Evolutionary conservation across 2,329 filamentous ascomycete species (phyloP).

Genomic region (Pseudocercospora eumusae): DNA sequence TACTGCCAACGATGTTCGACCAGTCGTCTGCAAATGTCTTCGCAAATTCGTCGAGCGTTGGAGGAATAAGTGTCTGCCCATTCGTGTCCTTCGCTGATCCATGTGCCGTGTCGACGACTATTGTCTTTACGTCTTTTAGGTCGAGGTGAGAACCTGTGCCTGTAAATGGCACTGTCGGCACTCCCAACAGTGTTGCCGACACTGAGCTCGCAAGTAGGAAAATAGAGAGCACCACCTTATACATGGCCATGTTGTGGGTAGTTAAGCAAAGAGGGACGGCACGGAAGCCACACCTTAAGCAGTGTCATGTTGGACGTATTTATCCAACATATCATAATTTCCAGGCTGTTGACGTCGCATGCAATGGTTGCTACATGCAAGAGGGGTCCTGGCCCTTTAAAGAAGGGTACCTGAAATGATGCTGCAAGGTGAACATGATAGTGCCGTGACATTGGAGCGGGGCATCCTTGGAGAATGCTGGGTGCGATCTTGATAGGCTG

Average conservation of each 20-base stretch:
- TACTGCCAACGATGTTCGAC: conserved; percentile 19
- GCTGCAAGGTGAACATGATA: conserved; percentile 15
- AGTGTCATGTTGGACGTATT: not conserved
- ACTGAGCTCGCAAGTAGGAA: not conserved
- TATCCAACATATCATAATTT: not conserved
- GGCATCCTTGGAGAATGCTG: conserved; percentile 7
- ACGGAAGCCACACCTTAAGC: conserved; percentile 3
- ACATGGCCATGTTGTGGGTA: conserved; percentile 1
- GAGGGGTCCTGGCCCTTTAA: not conserved
- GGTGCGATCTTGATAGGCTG: conserved; percentile 6
- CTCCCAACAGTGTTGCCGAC: conserved; percentile 19
- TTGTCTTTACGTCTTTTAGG: conserved; percentile 21
- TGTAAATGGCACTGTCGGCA: conserved; percentile 24
- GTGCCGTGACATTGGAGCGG: conserved; percentile 21
- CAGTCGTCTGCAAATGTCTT: conserved; percentile 48
- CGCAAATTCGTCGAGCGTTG: conserved; percentile 53
- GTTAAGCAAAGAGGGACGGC: not conserved
- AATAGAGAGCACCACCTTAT: not conserved
- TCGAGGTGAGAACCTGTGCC: conserved; percentile 9
- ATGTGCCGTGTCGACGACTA: conserved; percentile 51
- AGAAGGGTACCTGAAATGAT: conserved; percentile 12
- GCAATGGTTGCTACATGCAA: conserved; percentile 5
- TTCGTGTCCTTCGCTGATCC: conserved; percentile 46
- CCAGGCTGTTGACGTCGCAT: conserved; percentile 5
- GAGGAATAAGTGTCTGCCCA: conserved; percentile 56